These are phyloP conservation scores for Phytopythium litorale DNA, from an alignment of 352 stramenopile genomes.

Conservation along the genomic window DNA sequence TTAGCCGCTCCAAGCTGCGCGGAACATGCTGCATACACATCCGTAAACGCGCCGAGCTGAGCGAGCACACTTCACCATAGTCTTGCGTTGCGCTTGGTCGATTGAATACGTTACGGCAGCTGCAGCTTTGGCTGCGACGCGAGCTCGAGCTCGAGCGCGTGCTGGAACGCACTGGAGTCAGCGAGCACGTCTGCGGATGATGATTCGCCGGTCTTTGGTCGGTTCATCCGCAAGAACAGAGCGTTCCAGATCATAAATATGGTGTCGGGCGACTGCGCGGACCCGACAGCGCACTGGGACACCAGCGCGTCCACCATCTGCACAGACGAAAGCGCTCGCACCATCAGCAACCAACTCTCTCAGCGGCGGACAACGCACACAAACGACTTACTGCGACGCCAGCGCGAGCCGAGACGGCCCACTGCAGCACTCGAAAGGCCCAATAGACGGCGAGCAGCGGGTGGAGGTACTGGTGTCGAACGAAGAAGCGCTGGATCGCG, in stretches of 20 bases:
- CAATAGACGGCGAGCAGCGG: conserved; percentile 63
- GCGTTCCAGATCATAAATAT: conserved; percentile 54
- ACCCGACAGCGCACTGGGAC: conserved; percentile 50
- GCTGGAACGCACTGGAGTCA: conserved; percentile 29
- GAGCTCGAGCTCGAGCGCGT: conserved; percentile 38
- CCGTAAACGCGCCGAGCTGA: background rate
- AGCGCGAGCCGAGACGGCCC: conserved; percentile 53
- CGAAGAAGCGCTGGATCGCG: conserved; percentile 64
- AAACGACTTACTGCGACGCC: conserved; percentile 42
- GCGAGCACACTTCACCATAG: background rate
- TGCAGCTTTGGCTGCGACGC: conserved; percentile 53
- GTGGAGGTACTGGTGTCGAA: conserved; percentile 58
- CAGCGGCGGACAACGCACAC: background rate
- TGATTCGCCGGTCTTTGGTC: conserved; percentile 11
- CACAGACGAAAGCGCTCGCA: conserved; percentile 1
- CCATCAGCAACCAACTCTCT: background rate
- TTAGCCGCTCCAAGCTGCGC: conserved; percentile 12
- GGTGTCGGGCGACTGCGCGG: conserved; percentile 42
- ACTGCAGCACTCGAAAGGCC: conserved; percentile 62
- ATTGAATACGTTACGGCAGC: conserved; percentile 13
- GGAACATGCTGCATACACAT: background rate
- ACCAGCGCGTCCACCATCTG: conserved; percentile 69
- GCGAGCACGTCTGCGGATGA: conserved; percentile 2
- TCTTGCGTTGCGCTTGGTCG: background rate
- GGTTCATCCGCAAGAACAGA: conserved; percentile 46